phyloP scores from a whole-genome alignment of 2,329 filamentous ascomycete species.

The Epichloe typhina region DNA sequence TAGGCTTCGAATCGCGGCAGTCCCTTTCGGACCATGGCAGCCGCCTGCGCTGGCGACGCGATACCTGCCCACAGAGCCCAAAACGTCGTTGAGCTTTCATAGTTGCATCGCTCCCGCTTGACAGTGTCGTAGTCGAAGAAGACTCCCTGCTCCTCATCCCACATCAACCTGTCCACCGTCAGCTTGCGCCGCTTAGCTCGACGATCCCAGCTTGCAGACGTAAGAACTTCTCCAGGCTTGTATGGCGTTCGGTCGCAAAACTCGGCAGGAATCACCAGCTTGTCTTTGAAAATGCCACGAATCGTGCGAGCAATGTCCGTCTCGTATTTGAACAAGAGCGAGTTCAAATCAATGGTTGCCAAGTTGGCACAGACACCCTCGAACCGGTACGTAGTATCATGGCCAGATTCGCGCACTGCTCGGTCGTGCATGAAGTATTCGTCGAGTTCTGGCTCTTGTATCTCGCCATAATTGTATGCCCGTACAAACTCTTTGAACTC shows the following conservation, averaged over 20 bases:
- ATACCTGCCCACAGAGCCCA: slow-evolving; percentile 97
- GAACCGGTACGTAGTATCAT: slow-evolving; percentile 90
- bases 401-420: slow-evolving; percentile 88
- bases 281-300: slow-evolving; percentile 70
- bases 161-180: slow-evolving; percentile 83
- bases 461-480: slow-evolving; percentile 68
- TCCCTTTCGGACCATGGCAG: slow-evolving; percentile 64
- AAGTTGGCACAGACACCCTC: slow-evolving; percentile 79
- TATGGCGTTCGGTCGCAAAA: slow-evolving; percentile 57
- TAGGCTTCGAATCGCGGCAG: slow-evolving; percentile 79
- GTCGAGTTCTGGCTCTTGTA: slow-evolving; percentile 79
- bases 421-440: slow-evolving; percentile 94
- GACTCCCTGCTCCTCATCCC: slow-evolving; percentile 86
- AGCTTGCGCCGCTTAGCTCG: slow-evolving; percentile 73
- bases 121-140: slow-evolving; percentile 95
- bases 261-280: slow-evolving; percentile 66
- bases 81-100: slow-evolving; percentile 88
- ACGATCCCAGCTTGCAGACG: slow-evolving; percentile 81
- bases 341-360: slow-evolving; percentile 90
- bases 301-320: slow-evolving; percentile 83
- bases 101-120: slow-evolving; percentile 65
- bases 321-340: slow-evolving; percentile 92
- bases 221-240: slow-evolving; percentile 57
- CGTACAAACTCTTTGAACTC: slow-evolving; percentile 71
- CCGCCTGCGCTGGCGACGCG: slow-evolving; percentile 75